phyloP scores from a whole-genome alignment of 2,329 filamentous ascomycete species.

The Daldinia eschscholtzii region DNA sequence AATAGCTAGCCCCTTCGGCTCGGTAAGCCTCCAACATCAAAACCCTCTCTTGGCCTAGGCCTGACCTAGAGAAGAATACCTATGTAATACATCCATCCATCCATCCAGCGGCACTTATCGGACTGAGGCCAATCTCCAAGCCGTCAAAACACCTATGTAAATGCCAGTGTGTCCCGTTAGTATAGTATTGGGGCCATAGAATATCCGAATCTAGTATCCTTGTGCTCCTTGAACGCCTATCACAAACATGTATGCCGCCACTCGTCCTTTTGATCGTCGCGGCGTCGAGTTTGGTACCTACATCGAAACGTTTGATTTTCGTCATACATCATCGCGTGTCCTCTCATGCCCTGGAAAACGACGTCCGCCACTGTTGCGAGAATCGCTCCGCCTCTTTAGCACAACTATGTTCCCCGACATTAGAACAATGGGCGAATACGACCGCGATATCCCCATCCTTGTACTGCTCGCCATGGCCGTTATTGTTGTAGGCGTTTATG shows the following conservation, averaged over 20 bases:
- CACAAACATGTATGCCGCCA: conserved; percentile 23
- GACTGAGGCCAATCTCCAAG: conserved; percentile 36
- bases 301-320: conserved; percentile 24
- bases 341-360: conserved; percentile 52
- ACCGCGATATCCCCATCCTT: conserved; percentile 88
- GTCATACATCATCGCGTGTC: conserved; percentile 37
- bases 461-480: conserved; percentile 72
- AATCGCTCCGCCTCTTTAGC: conserved; percentile 74
- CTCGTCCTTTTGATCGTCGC: conserved; percentile 27
- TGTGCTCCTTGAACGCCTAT: conserved; percentile 43
- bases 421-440: conserved; percentile 79
- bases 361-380: conserved; percentile 61
- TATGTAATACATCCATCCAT: conserved; percentile 19
- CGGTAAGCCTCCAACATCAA: conserved; percentile 16
- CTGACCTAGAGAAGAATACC: conserved; percentile 17
- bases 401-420: conserved; percentile 70
- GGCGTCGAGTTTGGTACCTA: conserved; percentile 30
- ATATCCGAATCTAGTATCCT: conserved; percentile 41
- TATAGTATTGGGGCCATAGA: conserved; percentile 28
- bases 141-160: conserved; percentile 45
- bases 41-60: conserved; percentile 5
- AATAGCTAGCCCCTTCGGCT: conserved; percentile 4
- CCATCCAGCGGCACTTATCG: conserved; percentile 32
- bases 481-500: conserved; percentile 81
- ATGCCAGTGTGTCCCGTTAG: conserved; percentile 38